Evolutionary conservation across 306 rosid genomes (phyloP), one percentile per base, ranked within the genome.

Genomic region (Hippophae tibetana): DNA sequence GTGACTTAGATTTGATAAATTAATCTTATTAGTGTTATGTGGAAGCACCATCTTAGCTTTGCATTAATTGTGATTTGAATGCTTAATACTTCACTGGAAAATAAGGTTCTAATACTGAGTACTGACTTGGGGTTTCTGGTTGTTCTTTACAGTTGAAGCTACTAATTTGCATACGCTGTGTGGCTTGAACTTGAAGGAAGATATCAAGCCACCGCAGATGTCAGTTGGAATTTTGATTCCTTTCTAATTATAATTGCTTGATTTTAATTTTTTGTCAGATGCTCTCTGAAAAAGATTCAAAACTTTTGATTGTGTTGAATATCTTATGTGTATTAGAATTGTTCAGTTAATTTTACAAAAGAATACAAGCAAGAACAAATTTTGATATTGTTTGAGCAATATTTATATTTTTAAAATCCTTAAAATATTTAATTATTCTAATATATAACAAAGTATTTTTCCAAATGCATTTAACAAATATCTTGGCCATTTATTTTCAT

Each of bases 91-190:
- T 49, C 14, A 13, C 23, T 5, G 26, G 53, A 11, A 49, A 49
- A 7, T 11, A 12, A 9, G 5, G 38, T 31, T 31, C 38, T 31
- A 31, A 31, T 4, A 11, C 14, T 9, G 45, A 8, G 78, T 62
- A 54, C 66, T 49, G 27, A 42, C 10, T 31, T 10, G 23, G 59
- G 51, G 31, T 69, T 67, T 27, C 46, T 52, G 63, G 54, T 61
- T 68, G 54, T 47, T 59, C 53, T 66, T 8, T 58, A 82, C 82
- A 84, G 95, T 79, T 84, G 52, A 60, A 64, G 75, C 13, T 54
- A 59, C 51, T 55, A 63, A 58, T 18, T 52, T 56, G 38, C 38
- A 31, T 31, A 31, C 38, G 2, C 38, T 31, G 5, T 31, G 38
- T 31, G 38, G 5, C 38, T 31, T 31, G 38, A 73, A 78, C 53